Conservation (phyloP, 495 filamentous ascomycete genomes). For the Tricharina praecox region DNA sequence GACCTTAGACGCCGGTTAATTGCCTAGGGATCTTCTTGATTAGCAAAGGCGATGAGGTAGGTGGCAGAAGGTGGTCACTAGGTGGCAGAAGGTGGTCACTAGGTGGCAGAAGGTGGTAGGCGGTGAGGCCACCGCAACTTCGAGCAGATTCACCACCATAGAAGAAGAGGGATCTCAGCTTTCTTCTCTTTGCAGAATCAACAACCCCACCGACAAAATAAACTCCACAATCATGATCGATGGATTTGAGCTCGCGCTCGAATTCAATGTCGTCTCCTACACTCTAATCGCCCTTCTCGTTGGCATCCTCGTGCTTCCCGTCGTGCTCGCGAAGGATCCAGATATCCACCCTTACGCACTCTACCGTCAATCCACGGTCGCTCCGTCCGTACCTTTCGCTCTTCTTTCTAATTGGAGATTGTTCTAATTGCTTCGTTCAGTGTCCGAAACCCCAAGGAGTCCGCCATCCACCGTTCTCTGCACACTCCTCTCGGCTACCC, state of each 20-base stretch:
- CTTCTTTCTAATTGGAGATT: not conserved
- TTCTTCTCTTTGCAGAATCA: not conserved
- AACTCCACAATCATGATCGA: slow-evolving; percentile 14
- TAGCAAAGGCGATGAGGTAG: too few relatives aligned
- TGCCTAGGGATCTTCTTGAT: too few relatives aligned
- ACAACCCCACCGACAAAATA: not conserved
- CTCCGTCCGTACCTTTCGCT: slow-evolving; percentile 38
- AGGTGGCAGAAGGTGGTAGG: too few relatives aligned
- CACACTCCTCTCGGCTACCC: slow-evolving; percentile 73
- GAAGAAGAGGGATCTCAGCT: not conserved
- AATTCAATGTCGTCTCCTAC: slow-evolving; percentile 23
- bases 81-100: too few relatives aligned
- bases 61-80: too few relatives aligned
- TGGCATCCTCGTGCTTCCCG: slow-evolving; percentile 45
- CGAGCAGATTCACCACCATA: not conserved
- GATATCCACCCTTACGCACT: slow-evolving; percentile 86
- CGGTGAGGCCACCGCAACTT: slow-evolving; percentile 1
- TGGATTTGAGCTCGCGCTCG: slow-evolving; percentile 16
- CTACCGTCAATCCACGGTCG: slow-evolving; percentile 59
- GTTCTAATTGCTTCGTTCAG: slow-evolving; percentile 2
- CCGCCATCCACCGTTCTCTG: slow-evolving; percentile 60
- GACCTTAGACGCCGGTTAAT: too few relatives aligned
- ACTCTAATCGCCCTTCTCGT: slow-evolving; percentile 42
- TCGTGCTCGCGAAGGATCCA: slow-evolving; percentile 48
- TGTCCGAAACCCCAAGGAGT: slow-evolving; percentile 70